Base-by-base conservation (phyloP, 2,329 filamentous ascomycete species). In the Microascus cirrosus region DNA sequence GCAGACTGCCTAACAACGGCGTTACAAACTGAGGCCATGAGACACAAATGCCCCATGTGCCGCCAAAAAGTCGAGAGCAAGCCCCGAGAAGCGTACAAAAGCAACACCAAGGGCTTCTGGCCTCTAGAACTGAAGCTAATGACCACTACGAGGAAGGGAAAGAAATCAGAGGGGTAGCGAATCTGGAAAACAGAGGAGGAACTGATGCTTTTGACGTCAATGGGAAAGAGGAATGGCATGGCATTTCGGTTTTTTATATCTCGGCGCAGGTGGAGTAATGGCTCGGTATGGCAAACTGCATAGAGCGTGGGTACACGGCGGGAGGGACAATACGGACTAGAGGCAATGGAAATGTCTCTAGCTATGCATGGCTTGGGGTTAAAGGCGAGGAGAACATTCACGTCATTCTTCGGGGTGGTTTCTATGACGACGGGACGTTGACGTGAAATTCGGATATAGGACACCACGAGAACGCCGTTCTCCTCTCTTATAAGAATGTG, bases 11-110 rank as follows among this genome's bases (percentile, higher is more conserved):
- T 87, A 1, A 81, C 84, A 63, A 77, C 79, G 12, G 80, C 83
- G 4, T 74, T 86, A 1, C 71, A 81, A 59, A 81, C 82, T 35
- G 79, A 83, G 56, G 70, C 70, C 1, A 75, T 73, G n/a, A 79
- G 76, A 59, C 79, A 78, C 54, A 78, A 78, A 58, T 87, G 84
- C 59, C 84, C 84, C 0, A 84, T 87, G 62, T 87, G 84, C 67
- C 76, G 84, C 35, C 74, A 81, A 53, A 81, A 80, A 59, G 74
- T 86, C 51, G 80, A 81, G 57, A 72, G 73, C 50, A 75, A 74
- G 60, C 64, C 71, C 4, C 72, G 72, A 55, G 69, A 65, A 24
- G 61, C 67, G 22, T 76, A 77, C 59, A 73, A 65, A 7, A 64
- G 64, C 28, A 79, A 76, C 63, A 75, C 74, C 0, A 83, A 79